Conservation (phyloP, 2,329 filamentous ascomycete genomes). For the Fusarium liriodendri region DNA sequence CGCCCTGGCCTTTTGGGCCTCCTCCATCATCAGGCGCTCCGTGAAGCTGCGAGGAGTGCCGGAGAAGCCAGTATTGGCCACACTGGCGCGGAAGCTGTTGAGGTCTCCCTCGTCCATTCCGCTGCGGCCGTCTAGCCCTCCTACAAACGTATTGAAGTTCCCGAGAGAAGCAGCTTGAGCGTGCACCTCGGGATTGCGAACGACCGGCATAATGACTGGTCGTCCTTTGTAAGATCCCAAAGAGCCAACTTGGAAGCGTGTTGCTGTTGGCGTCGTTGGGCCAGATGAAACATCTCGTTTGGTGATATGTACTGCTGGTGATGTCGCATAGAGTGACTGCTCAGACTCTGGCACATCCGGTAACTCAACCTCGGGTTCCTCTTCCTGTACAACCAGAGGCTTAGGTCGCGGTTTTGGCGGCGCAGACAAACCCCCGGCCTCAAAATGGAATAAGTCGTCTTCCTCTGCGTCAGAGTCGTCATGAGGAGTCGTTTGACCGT, state of each 20-base stretch:
- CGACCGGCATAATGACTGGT: conserved; percentile 63
- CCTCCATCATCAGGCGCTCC: conserved; percentile 62
- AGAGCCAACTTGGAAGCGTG: conserved; percentile 54
- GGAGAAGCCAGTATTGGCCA: conserved; percentile 53
- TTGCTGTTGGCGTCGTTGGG: conserved; percentile 46
- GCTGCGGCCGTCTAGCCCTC: conserved; percentile 63
- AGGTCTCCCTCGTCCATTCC: conserved; percentile 60
- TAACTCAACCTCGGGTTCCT: conserved; percentile 48
- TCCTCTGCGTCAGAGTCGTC: conserved; percentile 43
- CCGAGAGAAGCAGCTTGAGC: conserved; percentile 61
- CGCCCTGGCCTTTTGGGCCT: conserved; percentile 50
- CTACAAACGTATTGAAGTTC: conserved; percentile 63
- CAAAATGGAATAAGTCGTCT: conserved; percentile 60
- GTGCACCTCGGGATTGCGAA: conserved; percentile 61
- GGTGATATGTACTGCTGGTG: conserved; percentile 56
- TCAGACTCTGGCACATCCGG: conserved; percentile 39
- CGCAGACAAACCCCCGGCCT: conserved; percentile 50
- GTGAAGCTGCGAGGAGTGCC: conserved; percentile 61
- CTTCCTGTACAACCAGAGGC: conserved; percentile 46
- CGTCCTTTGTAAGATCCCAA: conserved; percentile 67
- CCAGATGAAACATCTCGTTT: conserved; percentile 43
- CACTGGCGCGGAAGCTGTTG: conserved; percentile 56
- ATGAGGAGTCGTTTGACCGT: neutral
- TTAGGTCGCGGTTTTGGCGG: conserved; percentile 41
- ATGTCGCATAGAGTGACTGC: conserved; percentile 54